Evolutionary conservation across 176 grass and related monocot genomes (phyloP), one percentile per base, ranked within the genome.

Genomic region (Aegilops umbellulata): DNA sequence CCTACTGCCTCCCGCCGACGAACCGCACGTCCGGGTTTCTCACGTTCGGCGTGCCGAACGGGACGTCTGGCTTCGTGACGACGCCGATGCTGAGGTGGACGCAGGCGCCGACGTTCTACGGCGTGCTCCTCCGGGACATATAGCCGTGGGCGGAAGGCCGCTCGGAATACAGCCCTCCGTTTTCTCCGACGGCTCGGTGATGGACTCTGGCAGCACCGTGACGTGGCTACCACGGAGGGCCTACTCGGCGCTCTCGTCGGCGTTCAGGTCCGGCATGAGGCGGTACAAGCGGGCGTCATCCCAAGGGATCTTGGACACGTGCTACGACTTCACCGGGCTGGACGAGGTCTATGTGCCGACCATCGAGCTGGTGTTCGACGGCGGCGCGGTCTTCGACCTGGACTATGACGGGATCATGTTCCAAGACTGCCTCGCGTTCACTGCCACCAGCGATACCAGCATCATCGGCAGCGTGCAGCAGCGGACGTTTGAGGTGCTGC

Each of bases 391-490:
- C 10, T 44, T 89, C 23, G 17, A 87, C 39, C 78, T 97, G 19
- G 90, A 87, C 16, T 6, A 0, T 8, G 49, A 26, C 35, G 95
- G 93, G 44, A 88, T 92, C 22, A 77, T 98, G 2, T 17, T 85
- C 20, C 46, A 38, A 29, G 73, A 24, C 77, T 98, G 95, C 86
- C 93, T 98, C 22, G 91, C 95, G 2, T 98, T 98, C 67, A 46
- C 88, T 0, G 69, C 63, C 31, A 92, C 82, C 13, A 24, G 3
- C 14, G 63, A 51, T 17, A 75, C 81, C 19, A 47, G 44, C 44
- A 1, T 95, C 74, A 76, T 95, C 15, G 95, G 93, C 26, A 97
- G 94, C 41, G 90, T 97, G 78, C 95, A 97, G 83, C 95, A 97
- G 84, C 86, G 86, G 74, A 91, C 84, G 61, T 85, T 97, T n/a